Base-by-base conservation (phyloP, 305 asterid genomes). In the Stenogyne calaminthoides region DNA sequence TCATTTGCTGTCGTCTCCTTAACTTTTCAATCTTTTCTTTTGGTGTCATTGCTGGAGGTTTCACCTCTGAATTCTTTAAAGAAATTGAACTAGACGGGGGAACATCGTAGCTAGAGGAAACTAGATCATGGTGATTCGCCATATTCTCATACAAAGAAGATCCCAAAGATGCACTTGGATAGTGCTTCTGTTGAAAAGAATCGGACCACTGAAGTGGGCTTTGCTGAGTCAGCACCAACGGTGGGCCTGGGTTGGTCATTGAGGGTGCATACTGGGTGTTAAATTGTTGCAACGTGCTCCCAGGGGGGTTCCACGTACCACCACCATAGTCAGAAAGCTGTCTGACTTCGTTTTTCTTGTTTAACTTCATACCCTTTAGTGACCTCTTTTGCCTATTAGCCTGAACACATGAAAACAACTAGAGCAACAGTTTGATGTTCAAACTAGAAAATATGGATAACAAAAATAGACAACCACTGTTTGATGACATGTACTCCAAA, bases 11-110 rank as follows among this genome's bases (percentile, higher is more conserved):
- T 75, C 93, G 83, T 78, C 90, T 83, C 82, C 98, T 89, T 63
- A 95, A 75, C 87, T 95, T 95, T 74, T 92, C 97, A 69, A 95
- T 84, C 80, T 95, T 95, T 82, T 92, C 98, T 78, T 73, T 87
- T 22, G 99, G 97, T 4, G 99, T 87, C 99, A 95, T 95, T 51
- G 72, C 74, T 64, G 86, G 83, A 75, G 91, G 87, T 71, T 73
- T 81, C 52, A 25, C 82, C 44, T 70, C 84, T 12, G 83, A 69
- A 71, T 71, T 78, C 73, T 51, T 81, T 25, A 78, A 66, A 74
- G 84, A 74, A 82, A 72, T 82, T 72, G 82, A 70, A 82, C 75
- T 80, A 64, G 76, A 59, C 22, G 82, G 83, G 36, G 87, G 80
- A 72, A 69, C 85, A 73, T 88, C 88, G 68, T 75, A 84, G 79